Conservation (phyloP, 1,139 yeast species). For the Diutina sp. region DNA sequence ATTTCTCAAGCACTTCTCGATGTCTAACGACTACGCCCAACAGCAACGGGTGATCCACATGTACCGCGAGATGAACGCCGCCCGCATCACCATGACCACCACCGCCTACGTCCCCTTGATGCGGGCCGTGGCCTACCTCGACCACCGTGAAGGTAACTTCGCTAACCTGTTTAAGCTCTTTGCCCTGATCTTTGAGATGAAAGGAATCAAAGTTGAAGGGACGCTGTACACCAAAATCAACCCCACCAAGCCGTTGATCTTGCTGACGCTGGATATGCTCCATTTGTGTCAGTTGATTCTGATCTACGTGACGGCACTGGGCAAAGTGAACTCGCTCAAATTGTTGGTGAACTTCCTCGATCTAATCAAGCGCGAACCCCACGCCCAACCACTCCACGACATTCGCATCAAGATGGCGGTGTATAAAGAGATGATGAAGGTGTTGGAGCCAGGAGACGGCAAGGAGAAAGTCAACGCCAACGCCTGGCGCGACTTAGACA, state of each 20-base stretch:
- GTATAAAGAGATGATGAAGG: not conserved
- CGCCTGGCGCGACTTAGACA: not conserved
- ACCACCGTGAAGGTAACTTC: slow-evolving; percentile 8
- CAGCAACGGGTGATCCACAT: slow-evolving; percentile 18
- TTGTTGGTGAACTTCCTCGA: slow-evolving; percentile 9
- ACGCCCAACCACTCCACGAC: not conserved
- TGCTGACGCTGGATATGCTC: not conserved
- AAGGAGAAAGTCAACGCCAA: not conserved
- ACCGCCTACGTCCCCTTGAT: slow-evolving; percentile 27
- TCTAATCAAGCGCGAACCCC: not conserved
- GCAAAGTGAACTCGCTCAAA: slow-evolving; percentile 15
- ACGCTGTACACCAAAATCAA: not conserved
- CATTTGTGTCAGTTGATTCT: not conserved
- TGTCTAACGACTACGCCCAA: slow-evolving; percentile 13
- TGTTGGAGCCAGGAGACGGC: not conserved
- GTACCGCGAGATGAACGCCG: slow-evolving; percentile 27
- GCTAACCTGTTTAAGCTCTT: not conserved
- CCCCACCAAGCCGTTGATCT: not conserved
- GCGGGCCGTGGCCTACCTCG: slow-evolving; percentile 27
- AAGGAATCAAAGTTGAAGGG: not conserved
- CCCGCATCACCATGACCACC: slow-evolving; percentile 18
- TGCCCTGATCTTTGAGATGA: not conserved
- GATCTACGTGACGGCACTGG: slow-evolving; percentile 9
- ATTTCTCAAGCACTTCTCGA: slow-evolving; percentile 14
- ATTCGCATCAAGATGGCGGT: not conserved